Conservation (phyloP, 768 basidiomycete genomes). For the Artomyces pyxidatus region DNA sequence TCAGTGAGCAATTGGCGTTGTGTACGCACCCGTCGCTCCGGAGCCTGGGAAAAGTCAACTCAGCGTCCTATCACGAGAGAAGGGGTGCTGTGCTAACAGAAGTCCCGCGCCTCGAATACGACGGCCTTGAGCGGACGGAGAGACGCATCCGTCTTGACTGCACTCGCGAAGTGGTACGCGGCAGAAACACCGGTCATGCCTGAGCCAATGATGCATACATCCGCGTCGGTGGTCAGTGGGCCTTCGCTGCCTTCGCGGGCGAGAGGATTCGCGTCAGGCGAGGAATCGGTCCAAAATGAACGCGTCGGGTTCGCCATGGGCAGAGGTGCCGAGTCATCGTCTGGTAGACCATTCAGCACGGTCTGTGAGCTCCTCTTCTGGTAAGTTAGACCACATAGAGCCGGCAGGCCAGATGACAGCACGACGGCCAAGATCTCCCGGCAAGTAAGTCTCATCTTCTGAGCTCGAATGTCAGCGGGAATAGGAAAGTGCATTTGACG, state of each 20-base stretch:
- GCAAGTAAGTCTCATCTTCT: too few relatives aligned
- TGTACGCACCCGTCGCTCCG: conserved; percentile 61
- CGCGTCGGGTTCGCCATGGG: conserved; percentile 59
- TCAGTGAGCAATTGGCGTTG: conserved; percentile 1
- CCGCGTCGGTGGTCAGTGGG: conserved; percentile 47
- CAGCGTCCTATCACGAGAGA: background rate
- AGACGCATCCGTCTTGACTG: conserved; percentile 3
- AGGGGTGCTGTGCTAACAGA: conserved; percentile 47
- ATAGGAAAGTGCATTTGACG: too few relatives aligned
- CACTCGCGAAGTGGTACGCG: conserved; percentile 60
- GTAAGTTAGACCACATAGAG: too few relatives aligned
- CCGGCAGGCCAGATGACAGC: too few relatives aligned
- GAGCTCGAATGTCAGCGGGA: too few relatives aligned
- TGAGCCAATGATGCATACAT: conserved; percentile 73
- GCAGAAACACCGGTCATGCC: conserved; percentile 72
- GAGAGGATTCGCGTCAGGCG: conserved; percentile 54
- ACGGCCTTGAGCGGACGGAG: conserved; percentile 37
- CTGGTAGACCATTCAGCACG: too few relatives aligned
- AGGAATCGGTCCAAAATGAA: conserved; percentile 64
- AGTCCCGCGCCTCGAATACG: conserved; percentile 78
- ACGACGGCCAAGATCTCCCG: too few relatives aligned
- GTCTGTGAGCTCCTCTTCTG: too few relatives aligned
- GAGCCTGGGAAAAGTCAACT: conserved; percentile 36
- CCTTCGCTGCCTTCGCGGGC: conserved; percentile 61
- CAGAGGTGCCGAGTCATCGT: too few relatives aligned